phyloP scores from a whole-genome alignment of 2,329 filamentous ascomycete species.

The Gliomastix tumulicola region DNA sequence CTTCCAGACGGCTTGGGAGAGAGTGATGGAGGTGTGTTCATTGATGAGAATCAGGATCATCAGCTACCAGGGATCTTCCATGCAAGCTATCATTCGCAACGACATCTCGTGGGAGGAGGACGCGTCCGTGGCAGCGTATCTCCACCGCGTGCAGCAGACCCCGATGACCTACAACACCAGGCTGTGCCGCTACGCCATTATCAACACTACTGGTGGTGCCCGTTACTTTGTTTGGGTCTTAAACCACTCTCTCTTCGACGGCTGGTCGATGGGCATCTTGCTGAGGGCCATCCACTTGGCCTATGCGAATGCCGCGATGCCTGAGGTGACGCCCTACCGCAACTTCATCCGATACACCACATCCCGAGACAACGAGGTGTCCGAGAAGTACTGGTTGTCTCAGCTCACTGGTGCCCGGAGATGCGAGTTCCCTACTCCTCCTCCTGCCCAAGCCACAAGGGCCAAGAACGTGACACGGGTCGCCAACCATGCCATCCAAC shows the following conservation, averaged over 20 bases:
- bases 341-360: slow-evolving; percentile 33
- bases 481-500: slow-evolving; percentile 20
- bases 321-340: background rate
- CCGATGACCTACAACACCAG: slow-evolving; percentile 2
- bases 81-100: slow-evolving; percentile 11
- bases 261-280: slow-evolving; percentile 10
- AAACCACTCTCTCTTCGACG: slow-evolving; percentile 18
- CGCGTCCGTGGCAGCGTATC: background rate
- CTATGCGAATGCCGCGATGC: slow-evolving; percentile 5
- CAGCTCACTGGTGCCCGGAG: slow-evolving; percentile 2
- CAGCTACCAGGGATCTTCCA: slow-evolving; percentile 7
- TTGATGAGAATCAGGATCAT: background rate
- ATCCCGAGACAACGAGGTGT: slow-evolving; percentile 12
- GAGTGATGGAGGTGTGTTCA: background rate
- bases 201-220: slow-evolving; percentile 10
- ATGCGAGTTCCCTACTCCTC: slow-evolving; percentile 1
- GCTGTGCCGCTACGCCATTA: slow-evolving; percentile 4
- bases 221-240: slow-evolving; percentile 12
- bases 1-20: background rate
- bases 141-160: background rate
- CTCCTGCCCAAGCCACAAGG: background rate
- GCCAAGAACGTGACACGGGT: slow-evolving; percentile 24
- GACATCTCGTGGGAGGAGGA: background rate
- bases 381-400: background rate
- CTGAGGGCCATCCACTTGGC: background rate